Evolutionary conservation across 2,329 filamentous ascomycete species (phyloP).

Genomic region (Arthrobotrys pseudoclavata): DNA sequence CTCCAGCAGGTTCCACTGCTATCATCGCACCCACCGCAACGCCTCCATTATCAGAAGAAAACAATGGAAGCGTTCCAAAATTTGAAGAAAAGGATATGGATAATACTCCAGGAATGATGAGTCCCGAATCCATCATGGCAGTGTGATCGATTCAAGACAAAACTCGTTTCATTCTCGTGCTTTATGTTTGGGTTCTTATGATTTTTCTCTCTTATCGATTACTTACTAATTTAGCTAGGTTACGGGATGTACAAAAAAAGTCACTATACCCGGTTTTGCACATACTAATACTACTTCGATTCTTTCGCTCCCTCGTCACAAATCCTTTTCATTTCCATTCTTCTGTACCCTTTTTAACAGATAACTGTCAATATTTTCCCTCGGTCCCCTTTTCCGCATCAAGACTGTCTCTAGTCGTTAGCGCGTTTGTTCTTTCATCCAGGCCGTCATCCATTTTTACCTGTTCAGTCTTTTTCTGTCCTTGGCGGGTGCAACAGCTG

Average conservation of each 20-base stretch:
- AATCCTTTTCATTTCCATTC: conserved; percentile 4
- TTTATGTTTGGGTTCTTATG: conserved; percentile 21
- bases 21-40: conserved; percentile 61
- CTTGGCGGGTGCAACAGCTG: not conserved
- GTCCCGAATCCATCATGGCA: conserved; percentile 78
- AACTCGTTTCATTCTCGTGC: conserved; percentile 22
- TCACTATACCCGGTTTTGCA: conserved; percentile 26
- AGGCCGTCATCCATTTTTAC: not conserved
- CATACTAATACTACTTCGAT: conserved; percentile 17
- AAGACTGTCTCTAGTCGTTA: conserved; percentile 26
- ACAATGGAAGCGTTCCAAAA: conserved; percentile 66
- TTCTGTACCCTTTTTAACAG: conserved; percentile 25
- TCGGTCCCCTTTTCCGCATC: not conserved
- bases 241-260: conserved; percentile 30
- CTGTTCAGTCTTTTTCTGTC: not conserved
- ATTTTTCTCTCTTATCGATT: conserved; percentile 10
- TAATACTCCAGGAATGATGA: conserved; percentile 80
- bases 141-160: conserved; percentile 39
- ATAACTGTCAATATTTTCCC: conserved; percentile 5
- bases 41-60: conserved; percentile 63
- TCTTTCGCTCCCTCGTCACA: conserved; percentile 2
- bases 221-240: conserved; percentile 28
- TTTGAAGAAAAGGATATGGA: conserved; percentile 78
- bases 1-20: conserved; percentile 64
- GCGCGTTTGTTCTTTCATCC: conserved; percentile 13